Conservation (phyloP, 345 rosid genomes). For the Carallia brachiata region DNA sequence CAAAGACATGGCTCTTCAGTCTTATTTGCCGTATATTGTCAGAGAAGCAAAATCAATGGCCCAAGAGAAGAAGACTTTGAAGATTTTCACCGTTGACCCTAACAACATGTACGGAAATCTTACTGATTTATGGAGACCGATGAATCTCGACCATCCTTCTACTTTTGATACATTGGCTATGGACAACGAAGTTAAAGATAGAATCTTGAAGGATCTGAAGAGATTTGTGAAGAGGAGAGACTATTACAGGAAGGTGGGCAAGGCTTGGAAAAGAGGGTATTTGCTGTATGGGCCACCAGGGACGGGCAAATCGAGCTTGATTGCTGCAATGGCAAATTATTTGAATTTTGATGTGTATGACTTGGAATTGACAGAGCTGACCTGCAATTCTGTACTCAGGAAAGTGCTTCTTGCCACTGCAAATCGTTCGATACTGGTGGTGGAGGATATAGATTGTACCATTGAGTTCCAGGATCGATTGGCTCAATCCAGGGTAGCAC, state of each 20-base stretch:
- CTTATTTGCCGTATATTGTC: constrained; percentile 52
- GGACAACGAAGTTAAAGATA: constrained; percentile 43
- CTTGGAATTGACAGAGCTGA: constrained; percentile 48
- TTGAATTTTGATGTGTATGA: constrained; percentile 72
- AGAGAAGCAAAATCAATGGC: constrained; percentile 36
- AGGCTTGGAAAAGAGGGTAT: constrained; percentile 85
- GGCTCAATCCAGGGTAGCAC: constrained; percentile 8
- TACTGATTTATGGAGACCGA: constrained; percentile 48
- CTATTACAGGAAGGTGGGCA: constrained; percentile 60
- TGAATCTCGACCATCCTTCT: constrained; percentile 72
- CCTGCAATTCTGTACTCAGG: constrained; percentile 44
- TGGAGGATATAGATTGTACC: constrained; percentile 69
- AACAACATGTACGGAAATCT: constrained; percentile 40
- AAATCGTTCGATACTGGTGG: constrained; percentile 61
- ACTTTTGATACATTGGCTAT: constrained; percentile 63
- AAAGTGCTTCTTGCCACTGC: constrained; percentile 53
- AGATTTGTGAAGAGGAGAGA: constrained; percentile 55
- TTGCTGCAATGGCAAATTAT: constrained; percentile 80
- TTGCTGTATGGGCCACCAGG: constrained; percentile 74
- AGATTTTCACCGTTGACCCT: constrained; percentile 44
- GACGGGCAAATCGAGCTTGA: constrained; percentile 72
- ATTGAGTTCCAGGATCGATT: constrained; percentile 48
- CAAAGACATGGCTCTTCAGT: constrained; percentile 44
- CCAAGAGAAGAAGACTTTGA: constrained; percentile 50
- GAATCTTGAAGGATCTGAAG: constrained; percentile 52